phyloP scores from a whole-genome alignment of 2,329 filamentous ascomycete genomes.

The Septoria petroselini region DNA sequence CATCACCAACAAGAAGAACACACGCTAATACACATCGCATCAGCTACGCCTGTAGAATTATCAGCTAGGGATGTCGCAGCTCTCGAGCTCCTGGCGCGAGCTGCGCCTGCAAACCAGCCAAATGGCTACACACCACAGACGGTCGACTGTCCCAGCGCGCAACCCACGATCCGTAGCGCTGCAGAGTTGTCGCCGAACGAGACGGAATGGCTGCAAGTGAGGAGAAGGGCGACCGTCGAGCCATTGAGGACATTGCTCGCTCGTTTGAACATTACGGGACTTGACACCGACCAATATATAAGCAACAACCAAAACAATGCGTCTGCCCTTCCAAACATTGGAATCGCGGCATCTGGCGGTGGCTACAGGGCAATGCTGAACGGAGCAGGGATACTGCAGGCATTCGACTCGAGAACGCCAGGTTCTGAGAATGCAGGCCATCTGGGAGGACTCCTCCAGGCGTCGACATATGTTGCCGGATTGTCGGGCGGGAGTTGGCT shows the following conservation, averaged over 20 bases:
- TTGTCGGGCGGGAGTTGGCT: conserved; percentile 83
- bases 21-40: background rate
- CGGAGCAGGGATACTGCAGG: conserved; percentile 73
- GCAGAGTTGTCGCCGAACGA: conserved; percentile 64
- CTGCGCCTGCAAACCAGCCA: conserved; percentile 52
- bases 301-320: conserved; percentile 55
- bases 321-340: conserved; percentile 64
- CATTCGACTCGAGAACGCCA: conserved; percentile 70
- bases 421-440: conserved; percentile 62
- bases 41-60: conserved; percentile 8
- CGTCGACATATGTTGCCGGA: conserved; percentile 74
- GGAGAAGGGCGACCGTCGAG: conserved; percentile 68
- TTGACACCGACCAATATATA: conserved; percentile 74
- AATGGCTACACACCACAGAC: conserved; percentile 68
- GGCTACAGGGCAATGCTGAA: conserved; percentile 85
- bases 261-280: conserved; percentile 69
- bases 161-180: conserved; percentile 67
- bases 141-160: conserved; percentile 66
- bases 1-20: background rate
- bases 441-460: conserved; percentile 76
- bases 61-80: conserved; percentile 4
- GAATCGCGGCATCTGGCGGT: conserved; percentile 75
- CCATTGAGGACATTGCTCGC: conserved; percentile 73
- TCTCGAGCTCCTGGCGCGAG: conserved; percentile 22
- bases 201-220: conserved; percentile 66